Evolutionary conservation across 495 filamentous ascomycete genomes (phyloP), one percentile per base, ranked within the genome.

Genomic region (Aspergillus steynii): DNA sequence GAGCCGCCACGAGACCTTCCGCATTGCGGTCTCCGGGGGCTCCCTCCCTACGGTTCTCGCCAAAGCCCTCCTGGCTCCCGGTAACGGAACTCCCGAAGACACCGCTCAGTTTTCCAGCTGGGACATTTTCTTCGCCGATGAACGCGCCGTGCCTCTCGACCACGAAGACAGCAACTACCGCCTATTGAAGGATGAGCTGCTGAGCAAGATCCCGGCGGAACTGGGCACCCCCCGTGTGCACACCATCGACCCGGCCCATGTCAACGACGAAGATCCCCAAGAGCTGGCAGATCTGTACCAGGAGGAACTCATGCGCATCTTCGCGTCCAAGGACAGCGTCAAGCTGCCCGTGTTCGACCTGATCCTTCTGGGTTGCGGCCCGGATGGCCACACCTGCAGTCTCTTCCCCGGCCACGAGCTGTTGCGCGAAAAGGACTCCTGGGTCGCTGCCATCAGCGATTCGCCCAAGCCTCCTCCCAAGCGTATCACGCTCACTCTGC

Each of bases 121-220:
- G 95, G 89, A 98, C 66, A 90, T 99, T 71, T 99, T 97, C 84
- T 98, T 97, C 77, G 94, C 94, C 63, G 95, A 99, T 67, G 95
- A 99, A 83, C 91, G 95, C 65, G 89, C 89, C 29, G 96, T 99
- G 31, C 91, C 96, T 9, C 88, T 97, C 66, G 86, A 93, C 71
- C 87, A 98, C 75, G 80, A 82, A 50, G 96, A 99, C 78, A 96
- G 92, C 79, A 99, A 98, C 79, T 97, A 97, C 77, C 85, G 77
- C 49, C 85, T 96, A 7, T 73, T 99, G 62, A 93, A 97, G 79
- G 82, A 85, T 29, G 91, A 96, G 71, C 79, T 98, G 45, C 82
- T 99, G 53, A 85, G 89, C 80, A 94, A 96, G 77, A 89, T 98
- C 56, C 91, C 93, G 9, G 68, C 77, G 20, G 80, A 82, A 46